Evolutionary conservation across 1,284 basidiomycete genomes (phyloP), one percentile per base, ranked within the genome.

Genomic region (Malassezia yamatoensis): DNA sequence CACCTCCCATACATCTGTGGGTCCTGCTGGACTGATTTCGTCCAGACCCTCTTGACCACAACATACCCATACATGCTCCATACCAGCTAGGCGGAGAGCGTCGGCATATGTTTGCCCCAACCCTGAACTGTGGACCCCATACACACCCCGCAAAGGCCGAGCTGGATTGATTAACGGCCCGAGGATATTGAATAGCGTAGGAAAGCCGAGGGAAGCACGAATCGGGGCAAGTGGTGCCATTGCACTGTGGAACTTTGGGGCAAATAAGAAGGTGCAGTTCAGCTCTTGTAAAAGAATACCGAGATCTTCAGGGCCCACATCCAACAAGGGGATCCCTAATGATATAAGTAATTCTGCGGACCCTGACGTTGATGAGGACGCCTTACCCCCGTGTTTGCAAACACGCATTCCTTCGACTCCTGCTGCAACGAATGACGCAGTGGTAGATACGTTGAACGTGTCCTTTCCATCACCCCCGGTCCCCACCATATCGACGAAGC

Each of bases 401-500:
- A 96, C 88, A 49, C 89, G 81, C 1, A 88, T 87, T 13, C 93
- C 93, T 1, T 60, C 62, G 0, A 90, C 88, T 13, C 93, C 93
- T 16, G 90, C 90, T 21, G 91, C 91, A 16, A 98, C 88, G 58
- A 98, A 83, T 3, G 84, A 90, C 1, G 93, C 93, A 0, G 90
- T 87, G 0, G 93, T 96, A 68, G 89, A 93, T 42, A 96, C 91
- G 75, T 98, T 96, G 81, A 93, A 98, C 0, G 93, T 87, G 70
- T 96, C 89, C 77, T 93, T 85, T 0, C 91, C 91, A 77, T 96
- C 93, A 11, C 93, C 93, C n/a, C 93, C 93, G 0, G 85, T 87
- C 13, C 86, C 81, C 50, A 85, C 85, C 36, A 74, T 51, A 42
- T 74, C 72, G 29, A 74, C 49, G 12, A 61, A 62, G 13, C 72